Base-by-base conservation (phyloP, 2,329 filamentous ascomycete species). In the Talaromyces sp. region DNA sequence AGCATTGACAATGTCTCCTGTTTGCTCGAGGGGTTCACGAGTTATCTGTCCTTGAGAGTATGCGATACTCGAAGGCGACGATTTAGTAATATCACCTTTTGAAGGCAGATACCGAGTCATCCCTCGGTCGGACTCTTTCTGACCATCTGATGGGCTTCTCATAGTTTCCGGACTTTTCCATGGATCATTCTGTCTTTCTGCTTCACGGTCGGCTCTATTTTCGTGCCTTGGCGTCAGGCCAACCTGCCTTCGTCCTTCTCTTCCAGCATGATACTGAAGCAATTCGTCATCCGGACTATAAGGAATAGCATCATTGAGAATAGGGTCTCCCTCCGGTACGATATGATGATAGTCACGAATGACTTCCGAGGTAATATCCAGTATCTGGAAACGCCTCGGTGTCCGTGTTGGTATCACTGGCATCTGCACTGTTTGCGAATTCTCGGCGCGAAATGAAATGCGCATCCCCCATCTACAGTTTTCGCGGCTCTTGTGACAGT, bases 261-360 rank as follows among this genome's bases (percentile, higher is more conserved):
- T 6, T 11, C 25, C 25, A 33, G 14, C 28, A 18, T 18, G 16
- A n/a, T 23, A 54, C n/a, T 37, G n/a, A 54, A n/a, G 50, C 28
- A 23, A n/a, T 35, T 16, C 16, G 23, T 33, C 7, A 3, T 18
- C 5, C 16, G 50, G 50, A 54, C 50, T 18, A 18, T 5, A 16
- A 21, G 25, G 37, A 16, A 16, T 35, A 21, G 25, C 28, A 50
- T 59, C 40, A 7, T 44, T 14, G 11, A 48, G n/a, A 25, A 59
- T 18, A 4, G 33, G 42, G 7, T 25, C 28, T 21, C 25, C 40
- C 14, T 44, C 40, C n/a, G 42, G 42, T 46, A 48, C 40, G 25
- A 33, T 18, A 11, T 59, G 42, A 59, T 59, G 57, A n/a, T 59
- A 59, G 14, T 59, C 57, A 44, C 57, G 57, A 35, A 59, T 59